Base-by-base conservation (phyloP, 2,329 filamentous ascomycete species). In the Fusarium stilboides region DNA sequence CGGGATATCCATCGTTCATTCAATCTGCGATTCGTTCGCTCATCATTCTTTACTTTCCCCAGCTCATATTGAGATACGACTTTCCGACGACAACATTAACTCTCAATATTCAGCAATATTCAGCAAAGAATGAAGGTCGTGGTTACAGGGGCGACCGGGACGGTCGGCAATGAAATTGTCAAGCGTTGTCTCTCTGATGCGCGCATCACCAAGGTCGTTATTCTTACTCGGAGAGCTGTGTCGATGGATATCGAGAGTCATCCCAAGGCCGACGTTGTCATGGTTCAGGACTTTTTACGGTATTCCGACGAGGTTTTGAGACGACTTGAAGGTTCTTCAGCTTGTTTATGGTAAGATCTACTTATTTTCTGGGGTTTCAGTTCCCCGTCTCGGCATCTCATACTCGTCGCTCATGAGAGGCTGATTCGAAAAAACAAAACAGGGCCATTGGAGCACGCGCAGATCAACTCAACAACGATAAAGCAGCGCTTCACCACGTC, bases 271-370 rank as follows among this genome's bases (percentile, higher is more conserved):
- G 82, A 84, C 17, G 81, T 84, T 15, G 75, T 86, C 39, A 77
- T 86, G 68, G 80, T 86, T 66, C 77, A 84, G 15, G 85, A 90
- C 74, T 90, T 89, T 75, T 79, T 81, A 8, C 71, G 77, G 2
- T 89, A 86, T 69, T 81, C 87, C 1, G 76, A 76, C 9, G 77
- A 76, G 6, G 51, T 80, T 28, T 57, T 80, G 57, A 62, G 63
- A 42, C 69, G 71, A 24, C 80, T 80, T 1, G 76, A 82, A 14
- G 89, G 87, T 17, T 88, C 88, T 1, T 83, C 88, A 44, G 89
- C 86, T 1, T 90, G 88, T 71, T 83, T 92, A 26, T 92, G 90
- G 90, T 90, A 86, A 39, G 83, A 83, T 17, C 17, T 24, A 24
- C 40, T 36, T 45, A 46, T 45, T 5, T n/a, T 31, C 45, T 40